These are phyloP conservation scores for Penicillium corylophilum DNA, from an alignment of 2,329 filamentous ascomycete genomes.

Conservation along the genomic window DNA sequence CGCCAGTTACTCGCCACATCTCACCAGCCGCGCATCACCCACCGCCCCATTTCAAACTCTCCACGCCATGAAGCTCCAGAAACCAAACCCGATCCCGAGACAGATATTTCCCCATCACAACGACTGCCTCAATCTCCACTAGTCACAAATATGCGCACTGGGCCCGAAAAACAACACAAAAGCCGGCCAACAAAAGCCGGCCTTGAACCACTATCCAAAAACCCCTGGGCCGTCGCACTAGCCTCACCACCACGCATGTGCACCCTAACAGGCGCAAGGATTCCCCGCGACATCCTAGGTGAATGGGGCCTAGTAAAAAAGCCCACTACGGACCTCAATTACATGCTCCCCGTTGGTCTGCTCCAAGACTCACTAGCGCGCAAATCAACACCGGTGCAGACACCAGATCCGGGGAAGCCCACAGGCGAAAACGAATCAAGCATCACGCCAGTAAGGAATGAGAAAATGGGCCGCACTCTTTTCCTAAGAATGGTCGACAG, in stretches of 20 bases:
- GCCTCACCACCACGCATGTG: slow-evolving; percentile 40
- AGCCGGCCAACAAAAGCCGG: slow-evolving; percentile 25
- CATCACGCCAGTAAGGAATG: not conserved
- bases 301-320: slow-evolving; percentile 38
- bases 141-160: slow-evolving; percentile 22
- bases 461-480: slow-evolving; percentile 11
- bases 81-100: not conserved
- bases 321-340: slow-evolving; percentile 26
- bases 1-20: slow-evolving; percentile 17
- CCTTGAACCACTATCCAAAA: slow-evolving; percentile 31
- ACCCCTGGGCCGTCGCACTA: slow-evolving; percentile 43
- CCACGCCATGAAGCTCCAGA: slow-evolving; percentile 5
- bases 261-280: slow-evolving; percentile 29
- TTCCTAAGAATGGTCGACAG: slow-evolving; percentile 30
- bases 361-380: slow-evolving; percentile 31
- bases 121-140: slow-evolving; percentile 39
- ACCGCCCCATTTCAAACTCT: slow-evolving; percentile 17
- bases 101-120: slow-evolving; percentile 26
- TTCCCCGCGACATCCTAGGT: slow-evolving; percentile 35
- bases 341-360: slow-evolving; percentile 35
- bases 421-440: not conserved
- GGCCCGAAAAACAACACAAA: slow-evolving; percentile 25
- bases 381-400: not conserved
- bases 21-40: not conserved
- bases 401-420: not conserved